Conservation (phyloP, 2,329 filamentous ascomycete genomes). For the Diaporthe sp. region DNA sequence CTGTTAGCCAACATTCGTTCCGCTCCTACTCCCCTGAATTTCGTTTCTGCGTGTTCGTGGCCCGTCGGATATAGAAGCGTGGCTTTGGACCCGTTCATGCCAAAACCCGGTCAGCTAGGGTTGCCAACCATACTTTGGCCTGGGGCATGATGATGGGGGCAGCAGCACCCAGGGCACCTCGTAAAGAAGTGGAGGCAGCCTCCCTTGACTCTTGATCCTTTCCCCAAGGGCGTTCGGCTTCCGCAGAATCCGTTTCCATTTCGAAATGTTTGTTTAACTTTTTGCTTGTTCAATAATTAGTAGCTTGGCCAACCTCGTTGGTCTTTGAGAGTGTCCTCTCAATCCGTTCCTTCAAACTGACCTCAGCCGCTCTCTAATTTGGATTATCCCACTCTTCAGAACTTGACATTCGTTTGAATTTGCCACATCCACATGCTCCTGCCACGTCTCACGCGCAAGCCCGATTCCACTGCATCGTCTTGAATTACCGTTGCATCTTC, state of each 20-base stretch:
- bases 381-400: not conserved
- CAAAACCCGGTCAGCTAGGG: not conserved
- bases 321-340: not conserved
- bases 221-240: not conserved
- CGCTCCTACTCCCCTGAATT: conserved; percentile 14
- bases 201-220: not conserved
- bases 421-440: too few species aligned
- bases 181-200: not conserved
- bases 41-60: conserved; percentile 12
- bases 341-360: not conserved
- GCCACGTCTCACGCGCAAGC: not conserved
- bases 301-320: not conserved
- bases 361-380: not conserved
- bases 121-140: not conserved
- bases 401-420: not conserved
- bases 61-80: not conserved
- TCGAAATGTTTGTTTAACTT: not conserved
- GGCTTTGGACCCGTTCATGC: conserved; percentile 5
- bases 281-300: too few species aligned
- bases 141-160: not conserved
- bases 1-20: not conserved
- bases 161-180: not conserved
- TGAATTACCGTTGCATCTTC: not conserved
- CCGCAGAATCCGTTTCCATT: not conserved
- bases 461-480: not conserved